These are phyloP conservation scores for Neltuma alba DNA, from an alignment of 306 rosid genomes.

Conservation along the genomic window DNA sequence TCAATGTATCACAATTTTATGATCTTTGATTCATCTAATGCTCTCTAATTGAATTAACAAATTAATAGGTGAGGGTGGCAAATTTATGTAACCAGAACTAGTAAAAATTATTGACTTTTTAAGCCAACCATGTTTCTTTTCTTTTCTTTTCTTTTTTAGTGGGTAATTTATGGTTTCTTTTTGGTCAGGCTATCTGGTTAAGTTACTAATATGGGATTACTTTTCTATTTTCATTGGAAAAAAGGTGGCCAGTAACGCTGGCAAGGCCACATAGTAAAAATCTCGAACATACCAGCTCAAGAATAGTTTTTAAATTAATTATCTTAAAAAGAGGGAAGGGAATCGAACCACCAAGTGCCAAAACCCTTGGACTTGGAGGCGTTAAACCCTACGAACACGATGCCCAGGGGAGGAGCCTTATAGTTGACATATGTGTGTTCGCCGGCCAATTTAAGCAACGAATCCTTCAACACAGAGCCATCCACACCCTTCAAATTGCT, in stretches of 20 bases:
- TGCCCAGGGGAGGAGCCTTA: background rate
- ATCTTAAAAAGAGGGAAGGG: background rate
- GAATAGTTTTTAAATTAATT: background rate
- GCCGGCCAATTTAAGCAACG: background rate
- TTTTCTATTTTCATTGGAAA: background rate
- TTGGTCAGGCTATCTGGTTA: background rate
- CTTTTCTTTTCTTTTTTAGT: too few relatives aligned
- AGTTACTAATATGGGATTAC: background rate
- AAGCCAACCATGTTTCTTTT: background rate
- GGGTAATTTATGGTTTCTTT: background rate
- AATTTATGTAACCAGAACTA: background rate
- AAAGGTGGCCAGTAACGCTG: background rate
- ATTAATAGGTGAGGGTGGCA: background rate
- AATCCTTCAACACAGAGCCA: background rate
- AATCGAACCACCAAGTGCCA: background rate
- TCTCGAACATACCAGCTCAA: too few relatives aligned
- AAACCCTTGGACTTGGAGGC: conserved; percentile 36
- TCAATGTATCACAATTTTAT: background rate
- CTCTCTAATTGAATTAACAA: background rate
- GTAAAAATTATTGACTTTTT: background rate
- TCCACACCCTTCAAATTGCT: background rate
- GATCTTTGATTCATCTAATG: background rate
- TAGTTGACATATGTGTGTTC: background rate
- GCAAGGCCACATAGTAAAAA: background rate
- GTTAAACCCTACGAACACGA: conserved; percentile 36